phyloP scores from a whole-genome alignment of 495 filamentous ascomycete species.

The Aspergillus diversus region DNA sequence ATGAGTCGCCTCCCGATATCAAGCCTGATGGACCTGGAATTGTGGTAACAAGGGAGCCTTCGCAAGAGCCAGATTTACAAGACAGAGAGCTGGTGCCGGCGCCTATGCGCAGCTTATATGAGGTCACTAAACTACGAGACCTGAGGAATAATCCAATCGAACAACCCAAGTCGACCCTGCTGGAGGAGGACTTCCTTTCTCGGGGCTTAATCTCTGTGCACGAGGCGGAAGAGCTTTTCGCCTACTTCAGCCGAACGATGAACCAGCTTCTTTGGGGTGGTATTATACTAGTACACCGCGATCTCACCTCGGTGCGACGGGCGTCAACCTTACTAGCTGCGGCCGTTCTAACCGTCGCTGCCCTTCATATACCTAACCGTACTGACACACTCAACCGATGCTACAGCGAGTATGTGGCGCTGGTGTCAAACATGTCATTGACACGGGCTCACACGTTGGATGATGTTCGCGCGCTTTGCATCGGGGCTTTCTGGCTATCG shows the following conservation, averaged over 20 bases:
- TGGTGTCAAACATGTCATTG: constrained; percentile 56
- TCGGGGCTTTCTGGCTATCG: constrained; percentile 58
- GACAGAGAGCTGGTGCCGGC: constrained; percentile 54
- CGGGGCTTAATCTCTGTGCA: constrained; percentile 51
- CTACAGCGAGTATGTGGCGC: constrained; percentile 54
- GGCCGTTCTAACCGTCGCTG: constrained; percentile 57
- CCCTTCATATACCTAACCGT: constrained; percentile 55
- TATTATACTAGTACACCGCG: constrained; percentile 55
- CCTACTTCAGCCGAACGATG: constrained; percentile 56
- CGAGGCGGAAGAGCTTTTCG: constrained; percentile 55
- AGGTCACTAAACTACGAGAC: constrained; percentile 61
- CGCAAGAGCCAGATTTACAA: constrained; percentile 54
- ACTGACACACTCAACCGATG: constrained; percentile 54
- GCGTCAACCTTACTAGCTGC: constrained; percentile 53
- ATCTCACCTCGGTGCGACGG: constrained; percentile 52
- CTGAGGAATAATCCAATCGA: constrained; percentile 50
- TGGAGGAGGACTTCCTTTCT: constrained; percentile 57
- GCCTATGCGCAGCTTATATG: constrained; percentile 63
- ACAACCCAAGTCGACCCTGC: constrained; percentile 48
- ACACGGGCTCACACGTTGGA: constrained; percentile 54
- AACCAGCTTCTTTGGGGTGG: constrained; percentile 61
- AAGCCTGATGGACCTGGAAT: constrained; percentile 37
- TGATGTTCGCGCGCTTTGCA: constrained; percentile 55
- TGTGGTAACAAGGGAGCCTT: constrained; percentile 53
- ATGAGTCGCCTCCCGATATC: constrained; percentile 30